Percentiles rank a stretch among this genome's conserved stretches.
Evolutionary conservation across 345 rosid genomes (phyloP).

Genomic region (Anacardium occidentale): DNA sequence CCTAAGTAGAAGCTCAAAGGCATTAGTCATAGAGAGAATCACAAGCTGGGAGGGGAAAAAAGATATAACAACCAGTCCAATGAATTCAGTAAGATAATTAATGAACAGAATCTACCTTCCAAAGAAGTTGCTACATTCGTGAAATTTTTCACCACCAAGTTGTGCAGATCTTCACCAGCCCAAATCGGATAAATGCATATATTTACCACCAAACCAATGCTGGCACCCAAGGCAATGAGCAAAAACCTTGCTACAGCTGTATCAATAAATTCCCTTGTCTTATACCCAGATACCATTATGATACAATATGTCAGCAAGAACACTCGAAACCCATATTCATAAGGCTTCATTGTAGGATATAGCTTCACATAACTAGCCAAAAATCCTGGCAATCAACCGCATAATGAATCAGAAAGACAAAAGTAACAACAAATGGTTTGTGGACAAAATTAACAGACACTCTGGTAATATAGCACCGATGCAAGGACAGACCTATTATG

Average conservation of each 20-base stretch:
- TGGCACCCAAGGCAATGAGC: slow-evolving; percentile 87
- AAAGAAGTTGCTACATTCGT: slow-evolving; percentile 75
- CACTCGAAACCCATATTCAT: slow-evolving; percentile 89
- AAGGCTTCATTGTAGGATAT: slow-evolving; percentile 83
- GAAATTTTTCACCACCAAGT: slow-evolving; percentile 81
- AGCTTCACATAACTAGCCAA: slow-evolving; percentile 66
- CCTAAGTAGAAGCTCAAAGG: slow-evolving; percentile 38
- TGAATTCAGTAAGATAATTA: neutral
- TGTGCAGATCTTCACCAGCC: slow-evolving; percentile 98
- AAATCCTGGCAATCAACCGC: slow-evolving; percentile 50
- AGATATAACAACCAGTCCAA: neutral
- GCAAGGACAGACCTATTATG: slow-evolving; percentile 44
- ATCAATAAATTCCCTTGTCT: slow-evolving; percentile 67
- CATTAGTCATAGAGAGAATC: slow-evolving; percentile 20
- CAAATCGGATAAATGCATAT: slow-evolving; percentile 90
- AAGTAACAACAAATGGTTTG: neutral
- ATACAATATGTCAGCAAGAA: slow-evolving; percentile 82
- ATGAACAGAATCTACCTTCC: slow-evolving; percentile 55
- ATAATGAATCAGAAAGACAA: slow-evolving; percentile 19
- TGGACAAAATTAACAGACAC: slow-evolving; percentile 8
- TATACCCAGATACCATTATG: slow-evolving; percentile 79
- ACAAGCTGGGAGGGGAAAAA: neutral
- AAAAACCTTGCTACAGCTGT: slow-evolving; percentile 74
- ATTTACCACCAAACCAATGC: slow-evolving; percentile 67
- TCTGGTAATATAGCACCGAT: neutral